These are phyloP conservation scores for Reticulascus tulasneorum DNA, from an alignment of 2,329 filamentous ascomycete species.

Conservation along the genomic window DNA sequence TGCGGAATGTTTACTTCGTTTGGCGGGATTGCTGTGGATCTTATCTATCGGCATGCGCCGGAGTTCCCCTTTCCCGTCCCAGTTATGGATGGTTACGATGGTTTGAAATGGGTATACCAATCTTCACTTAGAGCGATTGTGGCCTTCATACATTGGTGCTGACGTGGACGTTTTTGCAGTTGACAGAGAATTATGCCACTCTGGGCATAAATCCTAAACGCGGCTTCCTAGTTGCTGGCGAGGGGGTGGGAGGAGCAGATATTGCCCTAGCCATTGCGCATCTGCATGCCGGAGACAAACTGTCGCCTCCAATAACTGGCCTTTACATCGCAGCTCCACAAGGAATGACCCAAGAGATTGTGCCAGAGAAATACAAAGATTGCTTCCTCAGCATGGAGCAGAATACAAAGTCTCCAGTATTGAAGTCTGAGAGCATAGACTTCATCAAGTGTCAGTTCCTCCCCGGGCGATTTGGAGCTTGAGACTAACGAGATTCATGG, in stretches of 20 bases:
- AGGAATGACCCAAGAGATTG: constrained; percentile 15
- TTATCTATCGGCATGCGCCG: constrained; percentile 23
- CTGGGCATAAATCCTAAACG: constrained; percentile 21
- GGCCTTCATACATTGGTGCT: neutral
- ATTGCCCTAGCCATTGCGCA: constrained; percentile 21
- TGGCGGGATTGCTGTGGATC: constrained; percentile 21
- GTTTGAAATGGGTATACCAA: constrained; percentile 18
- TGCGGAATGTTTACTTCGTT: constrained; percentile 21
- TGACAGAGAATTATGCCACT: constrained; percentile 12
- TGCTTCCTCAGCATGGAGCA: constrained; percentile 23
- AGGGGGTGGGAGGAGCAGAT: constrained; percentile 24
- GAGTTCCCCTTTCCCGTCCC: constrained; percentile 24
- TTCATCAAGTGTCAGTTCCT: constrained; percentile 20
- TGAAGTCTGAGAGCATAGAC: constrained; percentile 16
- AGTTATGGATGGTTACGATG: constrained; percentile 23
- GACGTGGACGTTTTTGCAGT: constrained; percentile 8
- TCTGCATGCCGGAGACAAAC: constrained; percentile 14
- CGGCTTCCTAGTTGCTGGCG: constrained; percentile 22
- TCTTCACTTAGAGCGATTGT: neutral
- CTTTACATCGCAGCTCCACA: constrained; percentile 20
- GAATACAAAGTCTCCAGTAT: constrained; percentile 18
- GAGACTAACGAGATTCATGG: neutral
- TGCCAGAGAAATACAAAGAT: constrained; percentile 24
- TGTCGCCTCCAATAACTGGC: constrained; percentile 21
- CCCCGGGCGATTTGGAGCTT: neutral